These are phyloP conservation scores for Pittosporum tobira DNA, from an alignment of 129 eudicot genomes.

Conservation along the genomic window DNA sequence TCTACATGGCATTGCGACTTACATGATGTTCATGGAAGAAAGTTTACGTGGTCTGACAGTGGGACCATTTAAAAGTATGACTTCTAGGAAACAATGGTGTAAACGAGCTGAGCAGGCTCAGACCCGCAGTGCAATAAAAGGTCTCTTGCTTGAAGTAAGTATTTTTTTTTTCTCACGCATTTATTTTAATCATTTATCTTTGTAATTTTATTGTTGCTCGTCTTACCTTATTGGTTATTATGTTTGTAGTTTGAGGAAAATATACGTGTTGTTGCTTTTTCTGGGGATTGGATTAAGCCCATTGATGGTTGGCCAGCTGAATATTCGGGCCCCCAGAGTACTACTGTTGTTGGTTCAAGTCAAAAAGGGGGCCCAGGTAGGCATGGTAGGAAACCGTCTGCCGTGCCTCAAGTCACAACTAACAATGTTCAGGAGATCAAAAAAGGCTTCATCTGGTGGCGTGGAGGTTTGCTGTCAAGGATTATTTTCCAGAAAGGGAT, in stretches of 20 bases:
- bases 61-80: slow-evolving; percentile 51
- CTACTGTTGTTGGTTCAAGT: slow-evolving; percentile 35
- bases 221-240: slow-evolving; percentile 11
- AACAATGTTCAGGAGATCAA: slow-evolving; percentile 38
- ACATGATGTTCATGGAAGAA: slow-evolving; percentile 80
- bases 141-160: slow-evolving; percentile 75
- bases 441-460: slow-evolving; percentile 68
- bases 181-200: too few relatives aligned
- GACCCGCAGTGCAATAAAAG: slow-evolving; percentile 49
- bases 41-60: slow-evolving; percentile 57
- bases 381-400: slow-evolving; percentile 55
- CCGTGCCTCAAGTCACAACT: slow-evolving; percentile 34
- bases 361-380: slow-evolving; percentile 78
- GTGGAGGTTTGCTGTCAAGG: slow-evolving; percentile 76
- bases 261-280: slow-evolving; percentile 50
- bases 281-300: slow-evolving; percentile 75
- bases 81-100: slow-evolving; percentile 62
- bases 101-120: slow-evolving; percentile 63
- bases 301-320: slow-evolving; percentile 48
- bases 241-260: slow-evolving; percentile 71
- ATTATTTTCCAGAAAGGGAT: slow-evolving; percentile 56
- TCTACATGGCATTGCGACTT: slow-evolving; percentile 61
- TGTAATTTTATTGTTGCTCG: slow-evolving; percentile 13
- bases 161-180: background rate
- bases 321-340: slow-evolving; percentile 37